A percentile compares a stretch with the other conserved stretches of the same genome.
These are phyloP conservation scores for Diaporthe destruens DNA, from an alignment of 2,329 filamentous ascomycete species.

Conservation along the genomic window DNA sequence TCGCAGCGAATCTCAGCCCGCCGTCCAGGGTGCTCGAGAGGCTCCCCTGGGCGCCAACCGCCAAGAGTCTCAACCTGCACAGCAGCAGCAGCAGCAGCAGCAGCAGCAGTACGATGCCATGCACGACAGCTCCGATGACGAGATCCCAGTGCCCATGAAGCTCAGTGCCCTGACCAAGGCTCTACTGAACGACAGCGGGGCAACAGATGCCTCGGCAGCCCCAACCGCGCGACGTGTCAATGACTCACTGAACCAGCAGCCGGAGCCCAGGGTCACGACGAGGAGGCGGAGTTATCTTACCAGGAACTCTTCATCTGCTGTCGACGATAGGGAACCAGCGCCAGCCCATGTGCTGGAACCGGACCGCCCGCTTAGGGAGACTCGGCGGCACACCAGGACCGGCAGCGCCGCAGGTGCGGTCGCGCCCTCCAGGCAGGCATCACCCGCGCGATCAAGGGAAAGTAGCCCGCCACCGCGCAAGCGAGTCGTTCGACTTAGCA, in stretches of 20 bases:
- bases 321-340: constrained; percentile 53
- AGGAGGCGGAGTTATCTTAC: constrained; percentile 65
- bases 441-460: constrained; percentile 62
- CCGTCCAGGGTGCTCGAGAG: constrained; percentile 44
- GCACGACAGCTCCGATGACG: constrained; percentile 94
- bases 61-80: constrained; percentile 56
- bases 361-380: constrained; percentile 46
- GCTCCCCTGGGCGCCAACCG: constrained; percentile 39
- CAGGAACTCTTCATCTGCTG: constrained; percentile 57
- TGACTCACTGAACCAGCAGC: constrained; percentile 43
- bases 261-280: constrained; percentile 60
- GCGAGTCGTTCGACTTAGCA: constrained; percentile 69
- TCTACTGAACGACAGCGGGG: constrained; percentile 75
- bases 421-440: constrained; percentile 55
- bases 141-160: constrained; percentile 91
- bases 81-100: no score
- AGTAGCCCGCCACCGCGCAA: constrained; percentile 66
- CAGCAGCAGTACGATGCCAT: constrained; percentile 59
- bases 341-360: constrained; percentile 30
- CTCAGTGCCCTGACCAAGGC: constrained; percentile 94
- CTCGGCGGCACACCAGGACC: constrained; percentile 60
- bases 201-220: constrained; percentile 58
- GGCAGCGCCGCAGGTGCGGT: constrained; percentile 57
- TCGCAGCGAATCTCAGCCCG: constrained; percentile 61
- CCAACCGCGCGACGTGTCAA: constrained; percentile 47